Conservation (phyloP, 2,329 filamentous ascomycete genomes). For the Cordyceps tenuipes region DNA sequence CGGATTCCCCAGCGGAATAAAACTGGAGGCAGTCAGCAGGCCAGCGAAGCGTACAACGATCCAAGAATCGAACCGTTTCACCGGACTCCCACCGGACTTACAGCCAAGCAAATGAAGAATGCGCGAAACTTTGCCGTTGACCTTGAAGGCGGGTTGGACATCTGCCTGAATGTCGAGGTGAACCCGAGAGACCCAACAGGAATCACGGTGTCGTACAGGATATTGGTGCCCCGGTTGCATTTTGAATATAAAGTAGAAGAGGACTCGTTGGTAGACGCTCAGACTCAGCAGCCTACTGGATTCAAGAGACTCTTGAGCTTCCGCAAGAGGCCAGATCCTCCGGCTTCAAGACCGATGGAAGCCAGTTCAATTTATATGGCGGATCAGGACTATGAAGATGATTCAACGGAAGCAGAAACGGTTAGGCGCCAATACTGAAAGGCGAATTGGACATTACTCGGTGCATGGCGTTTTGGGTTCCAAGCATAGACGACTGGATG, state of each 20-base stretch:
- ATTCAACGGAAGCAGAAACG: slow-evolving; percentile 16
- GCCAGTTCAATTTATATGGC: background rate
- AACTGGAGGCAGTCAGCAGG: slow-evolving; percentile 21
- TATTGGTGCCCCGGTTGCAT: slow-evolving; percentile 73
- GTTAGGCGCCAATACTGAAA: slow-evolving; percentile 7
- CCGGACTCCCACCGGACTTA: slow-evolving; percentile 62
- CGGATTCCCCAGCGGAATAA: slow-evolving; percentile 25
- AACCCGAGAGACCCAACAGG: slow-evolving; percentile 78
- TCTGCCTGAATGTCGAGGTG: slow-evolving; percentile 84
- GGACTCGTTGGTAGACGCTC: slow-evolving; percentile 20
- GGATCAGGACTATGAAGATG: slow-evolving; percentile 15
- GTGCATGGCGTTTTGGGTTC: slow-evolving; percentile 8
- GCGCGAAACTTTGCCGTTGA: slow-evolving; percentile 55
- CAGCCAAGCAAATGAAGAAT: slow-evolving; percentile 51
- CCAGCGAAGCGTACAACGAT: slow-evolving; percentile 13
- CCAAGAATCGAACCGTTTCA: slow-evolving; percentile 42
- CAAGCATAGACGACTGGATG: background rate
- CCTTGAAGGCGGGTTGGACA: slow-evolving; percentile 74
- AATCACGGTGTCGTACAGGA: slow-evolving; percentile 76
- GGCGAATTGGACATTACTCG: background rate
- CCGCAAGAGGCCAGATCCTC: slow-evolving; percentile 25
- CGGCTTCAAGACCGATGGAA: background rate
- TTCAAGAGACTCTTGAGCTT: slow-evolving; percentile 40
- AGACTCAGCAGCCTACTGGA: slow-evolving; percentile 24
- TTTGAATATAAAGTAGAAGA: slow-evolving; percentile 44